These are phyloP conservation scores for Candida sp. DNA, from an alignment of 1,139 yeast species.

Conservation along the genomic window DNA sequence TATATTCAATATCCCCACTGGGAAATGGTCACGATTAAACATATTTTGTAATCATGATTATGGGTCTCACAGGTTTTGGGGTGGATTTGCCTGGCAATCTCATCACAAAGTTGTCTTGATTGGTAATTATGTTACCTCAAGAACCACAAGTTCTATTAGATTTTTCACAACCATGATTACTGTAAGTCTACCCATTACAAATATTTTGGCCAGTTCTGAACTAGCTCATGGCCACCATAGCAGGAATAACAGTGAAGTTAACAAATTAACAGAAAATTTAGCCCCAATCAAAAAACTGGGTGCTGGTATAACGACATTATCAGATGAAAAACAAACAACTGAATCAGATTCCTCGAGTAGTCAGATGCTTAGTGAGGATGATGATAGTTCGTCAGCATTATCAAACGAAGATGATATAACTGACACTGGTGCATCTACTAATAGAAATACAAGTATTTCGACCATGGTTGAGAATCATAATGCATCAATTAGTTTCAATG, in stretches of 20 bases:
- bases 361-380: constrained; percentile 8
- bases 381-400: not conserved
- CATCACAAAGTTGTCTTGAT: constrained; percentile 63
- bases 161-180: constrained; percentile 55
- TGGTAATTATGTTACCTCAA: constrained; percentile 50
- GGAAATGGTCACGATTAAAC: constrained; percentile 63
- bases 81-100: constrained; percentile 70
- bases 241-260: constrained; percentile 14
- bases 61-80: constrained; percentile 61
- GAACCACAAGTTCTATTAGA: constrained; percentile 51
- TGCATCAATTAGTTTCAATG: constrained; percentile 49
- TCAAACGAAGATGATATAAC: constrained; percentile 5
- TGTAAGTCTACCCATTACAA: constrained; percentile 65
- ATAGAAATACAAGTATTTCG: constrained; percentile 9
- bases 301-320: constrained; percentile 11
- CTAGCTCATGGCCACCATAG: constrained; percentile 25
- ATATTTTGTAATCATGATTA: constrained; percentile 53
- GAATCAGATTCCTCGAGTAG: constrained; percentile 9
- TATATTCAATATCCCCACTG: constrained; percentile 58
- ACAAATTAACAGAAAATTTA: constrained; percentile 14
- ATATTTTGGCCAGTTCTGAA: constrained; percentile 48
- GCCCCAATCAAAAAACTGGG: constrained; percentile 7
- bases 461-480: constrained; percentile 7
- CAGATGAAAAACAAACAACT: constrained; percentile 15
- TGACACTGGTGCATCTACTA: constrained; percentile 4